These are phyloP conservation scores for Otatea glauca DNA, from an alignment of 176 grass and related monocot species.

Conservation along the genomic window DNA sequence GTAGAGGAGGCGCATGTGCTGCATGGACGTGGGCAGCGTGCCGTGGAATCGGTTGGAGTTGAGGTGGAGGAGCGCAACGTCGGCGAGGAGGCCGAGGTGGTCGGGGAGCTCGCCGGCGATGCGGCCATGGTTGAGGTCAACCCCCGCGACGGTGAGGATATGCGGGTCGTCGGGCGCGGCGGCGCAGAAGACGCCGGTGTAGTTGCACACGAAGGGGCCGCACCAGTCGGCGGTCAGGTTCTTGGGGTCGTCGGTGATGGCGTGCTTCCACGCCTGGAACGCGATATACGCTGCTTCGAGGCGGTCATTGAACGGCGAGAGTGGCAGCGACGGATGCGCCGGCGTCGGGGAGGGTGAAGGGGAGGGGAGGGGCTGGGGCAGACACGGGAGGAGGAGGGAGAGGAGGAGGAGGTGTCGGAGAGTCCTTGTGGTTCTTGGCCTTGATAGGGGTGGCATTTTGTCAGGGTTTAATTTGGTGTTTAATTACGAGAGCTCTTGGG, in stretches of 20 bases:
- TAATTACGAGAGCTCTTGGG: not conserved
- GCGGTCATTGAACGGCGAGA: slow-evolving; percentile 77
- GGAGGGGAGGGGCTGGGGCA: slow-evolving; percentile 51
- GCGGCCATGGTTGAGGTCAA: slow-evolving; percentile 74
- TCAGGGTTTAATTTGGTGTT: slow-evolving; percentile 16
- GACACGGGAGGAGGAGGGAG: slow-evolving; percentile 44
- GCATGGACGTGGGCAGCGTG: slow-evolving; percentile 55
- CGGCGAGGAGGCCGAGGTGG: slow-evolving; percentile 71
- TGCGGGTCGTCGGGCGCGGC: slow-evolving; percentile 70
- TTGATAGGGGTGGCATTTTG: slow-evolving; percentile 38
- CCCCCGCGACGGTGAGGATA: slow-evolving; percentile 72
- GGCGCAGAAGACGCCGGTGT: slow-evolving; percentile 78
- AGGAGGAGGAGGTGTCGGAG: slow-evolving; percentile 43
- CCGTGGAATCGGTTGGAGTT: slow-evolving; percentile 78
- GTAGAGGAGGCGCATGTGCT: slow-evolving; percentile 68
- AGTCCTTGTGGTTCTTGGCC: slow-evolving; percentile 28
- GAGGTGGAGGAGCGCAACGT: slow-evolving; percentile 75
- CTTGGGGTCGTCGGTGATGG: slow-evolving; percentile 73
- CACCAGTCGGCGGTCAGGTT: slow-evolving; percentile 78
- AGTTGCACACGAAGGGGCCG: slow-evolving; percentile 80
- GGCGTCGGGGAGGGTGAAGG: slow-evolving; percentile 51
- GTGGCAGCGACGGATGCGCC: slow-evolving; percentile 32
- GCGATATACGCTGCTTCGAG: slow-evolving; percentile 72
- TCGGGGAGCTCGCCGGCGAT: slow-evolving; percentile 54
- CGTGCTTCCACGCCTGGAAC: slow-evolving; percentile 81